A percentile compares a stretch with the other conserved stretches of the same genome.
phyloP scores from a whole-genome alignment of 768 basidiomycete genomes.

The Podaxis sp. region DNA sequence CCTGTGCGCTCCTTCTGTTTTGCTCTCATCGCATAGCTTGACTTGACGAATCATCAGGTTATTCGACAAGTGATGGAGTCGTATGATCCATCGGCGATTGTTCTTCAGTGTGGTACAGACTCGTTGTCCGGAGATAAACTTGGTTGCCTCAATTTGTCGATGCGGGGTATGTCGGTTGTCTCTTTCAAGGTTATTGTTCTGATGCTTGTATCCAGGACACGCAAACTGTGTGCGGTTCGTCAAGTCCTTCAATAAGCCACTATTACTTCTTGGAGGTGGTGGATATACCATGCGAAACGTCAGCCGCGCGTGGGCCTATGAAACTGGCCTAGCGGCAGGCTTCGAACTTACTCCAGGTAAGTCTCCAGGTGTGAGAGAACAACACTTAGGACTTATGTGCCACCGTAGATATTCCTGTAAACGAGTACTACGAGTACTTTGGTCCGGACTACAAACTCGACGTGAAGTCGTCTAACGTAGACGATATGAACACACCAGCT shows the following conservation, averaged over 20 bases:
- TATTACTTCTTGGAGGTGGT: slow-evolving; percentile 94
- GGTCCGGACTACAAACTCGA: slow-evolving; percentile 97
- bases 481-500: slow-evolving; percentile 90
- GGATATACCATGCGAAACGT: slow-evolving; percentile 99
- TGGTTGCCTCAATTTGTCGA: slow-evolving; percentile 93
- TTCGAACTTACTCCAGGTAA: slow-evolving; percentile 86
- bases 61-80: slow-evolving; percentile 92
- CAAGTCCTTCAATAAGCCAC: slow-evolving; percentile 91
- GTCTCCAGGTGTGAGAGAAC: neutral
- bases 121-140: slow-evolving; percentile 96
- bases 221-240: slow-evolving; percentile 98
- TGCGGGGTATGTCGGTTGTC: slow-evolving; percentile 63
- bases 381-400: slow-evolving; percentile 3
- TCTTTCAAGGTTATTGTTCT: neutral
- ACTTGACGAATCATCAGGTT: slow-evolving; percentile 49
- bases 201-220: slow-evolving; percentile 57
- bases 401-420: slow-evolving; percentile 85
- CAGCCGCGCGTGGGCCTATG: slow-evolving; percentile 95
- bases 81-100: slow-evolving; percentile 92
- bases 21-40: neutral
- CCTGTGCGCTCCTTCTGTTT: slow-evolving; percentile 58
- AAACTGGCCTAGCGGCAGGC: slow-evolving; percentile 97
- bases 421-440: slow-evolving; percentile 99
- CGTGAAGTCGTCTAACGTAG: slow-evolving; percentile 91
- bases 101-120: slow-evolving; percentile 96